These are phyloP conservation scores for Agroathelia rolfsii DNA, from an alignment of 1,284 basidiomycete species.

Conservation along the genomic window DNA sequence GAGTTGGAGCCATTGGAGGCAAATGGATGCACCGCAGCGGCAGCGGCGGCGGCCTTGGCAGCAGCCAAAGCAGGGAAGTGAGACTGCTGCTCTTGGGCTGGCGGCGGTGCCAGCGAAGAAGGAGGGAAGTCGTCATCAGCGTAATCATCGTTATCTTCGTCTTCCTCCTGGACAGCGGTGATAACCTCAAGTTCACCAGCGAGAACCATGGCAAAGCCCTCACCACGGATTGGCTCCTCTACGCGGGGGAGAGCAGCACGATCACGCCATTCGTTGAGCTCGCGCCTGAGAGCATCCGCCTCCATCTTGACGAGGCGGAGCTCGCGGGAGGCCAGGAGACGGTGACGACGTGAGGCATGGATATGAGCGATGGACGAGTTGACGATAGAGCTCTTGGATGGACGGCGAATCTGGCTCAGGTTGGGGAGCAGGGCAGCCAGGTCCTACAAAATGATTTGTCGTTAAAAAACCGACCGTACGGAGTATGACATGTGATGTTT, in stretches of 20 bases:
- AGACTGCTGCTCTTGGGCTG: conserved; percentile 1
- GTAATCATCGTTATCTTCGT: conserved; percentile 38
- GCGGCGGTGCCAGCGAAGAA: conserved; percentile 14
- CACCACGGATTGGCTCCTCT: conserved; percentile 58
- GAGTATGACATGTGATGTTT: too few relatives aligned
- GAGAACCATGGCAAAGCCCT: conserved; percentile 61
- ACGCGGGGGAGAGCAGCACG: conserved; percentile 57
- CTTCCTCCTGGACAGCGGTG: conserved; percentile 35
- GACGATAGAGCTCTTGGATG: conserved; percentile 90
- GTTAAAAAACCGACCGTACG: too few relatives aligned
- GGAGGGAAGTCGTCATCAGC: conserved; percentile 27
- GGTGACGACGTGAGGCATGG: conserved; percentile 71
- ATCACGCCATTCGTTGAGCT: conserved; percentile 83
- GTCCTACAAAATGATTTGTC: conserved; percentile 37
- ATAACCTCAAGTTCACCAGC: conserved; percentile 60
- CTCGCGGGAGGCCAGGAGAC: conserved; percentile 68
- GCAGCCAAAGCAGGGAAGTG: conserved; percentile 23
- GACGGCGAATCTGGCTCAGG: conserved; percentile 81
- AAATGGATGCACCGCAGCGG: conserved; percentile 10
- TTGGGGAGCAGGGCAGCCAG: conserved; percentile 85
- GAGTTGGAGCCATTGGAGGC: conserved; percentile 13
- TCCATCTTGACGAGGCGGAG: conserved; percentile 68
- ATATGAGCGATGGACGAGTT: conserved; percentile 85
- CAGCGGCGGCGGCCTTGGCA: conserved; percentile 16
- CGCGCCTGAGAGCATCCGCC: conserved; percentile 70